Percentiles rank a stretch among this genome's conserved stretches.
These are phyloP conservation scores for Capsicum pubescens DNA, from an alignment of 257 asterid genomes.

Conservation along the genomic window DNA sequence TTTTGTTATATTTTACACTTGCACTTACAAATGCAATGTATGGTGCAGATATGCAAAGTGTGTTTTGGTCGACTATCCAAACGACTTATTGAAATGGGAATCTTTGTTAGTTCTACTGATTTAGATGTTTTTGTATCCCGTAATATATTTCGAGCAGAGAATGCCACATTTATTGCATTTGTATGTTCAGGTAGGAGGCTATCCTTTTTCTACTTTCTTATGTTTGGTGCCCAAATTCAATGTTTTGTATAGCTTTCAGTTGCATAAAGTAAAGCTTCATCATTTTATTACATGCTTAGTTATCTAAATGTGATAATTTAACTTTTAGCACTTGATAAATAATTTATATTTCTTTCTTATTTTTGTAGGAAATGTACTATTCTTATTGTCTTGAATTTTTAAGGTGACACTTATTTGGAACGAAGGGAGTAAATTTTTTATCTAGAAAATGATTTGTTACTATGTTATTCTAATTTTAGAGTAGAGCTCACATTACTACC, in stretches of 20 bases:
- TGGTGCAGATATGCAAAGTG: no score
- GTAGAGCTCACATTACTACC: conserved; percentile 78
- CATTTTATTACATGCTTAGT: background rate
- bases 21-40: no score
- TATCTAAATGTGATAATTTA: no score
- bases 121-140: background rate
- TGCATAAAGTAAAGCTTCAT: background rate
- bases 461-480: conserved; percentile 19
- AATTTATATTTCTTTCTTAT: no score
- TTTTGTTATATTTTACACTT: no score
- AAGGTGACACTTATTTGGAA: no score
- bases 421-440: no score
- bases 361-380: no score
- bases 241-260: background rate
- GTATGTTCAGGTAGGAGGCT: background rate
- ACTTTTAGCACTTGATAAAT: background rate
- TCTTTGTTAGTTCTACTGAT: background rate
- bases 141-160: background rate
- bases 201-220: background rate
- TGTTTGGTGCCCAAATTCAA: background rate
- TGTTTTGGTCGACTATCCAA: no score
- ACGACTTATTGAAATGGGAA: background rate
- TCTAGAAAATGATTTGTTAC: no score
- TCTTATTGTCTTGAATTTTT: no score
- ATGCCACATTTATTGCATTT: background rate